Evolutionary conservation across 768 basidiomycete genomes (phyloP).

Genomic region (Rhizopogon roseolus): DNA sequence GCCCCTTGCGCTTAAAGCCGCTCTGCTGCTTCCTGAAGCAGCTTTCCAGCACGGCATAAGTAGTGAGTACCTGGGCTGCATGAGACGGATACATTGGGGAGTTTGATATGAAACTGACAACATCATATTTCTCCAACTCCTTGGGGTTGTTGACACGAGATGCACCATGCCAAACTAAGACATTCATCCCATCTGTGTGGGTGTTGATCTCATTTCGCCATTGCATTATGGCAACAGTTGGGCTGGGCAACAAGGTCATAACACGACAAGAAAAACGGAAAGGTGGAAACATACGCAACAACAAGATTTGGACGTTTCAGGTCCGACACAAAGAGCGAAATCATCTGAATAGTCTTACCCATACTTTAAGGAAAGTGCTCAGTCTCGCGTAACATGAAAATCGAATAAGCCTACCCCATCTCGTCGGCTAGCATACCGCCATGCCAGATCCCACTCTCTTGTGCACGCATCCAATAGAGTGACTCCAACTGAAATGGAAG

Average conservation of each 20-base stretch:
- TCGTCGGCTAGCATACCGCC: conserved; percentile 95
- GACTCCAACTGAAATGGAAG: conserved; percentile 96
- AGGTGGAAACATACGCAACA: conserved; percentile 63
- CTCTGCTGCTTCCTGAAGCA: conserved; percentile 89
- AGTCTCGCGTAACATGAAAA: conserved; percentile 8
- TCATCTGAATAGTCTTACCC: conserved; percentile 97
- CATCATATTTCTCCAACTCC: conserved; percentile 80
- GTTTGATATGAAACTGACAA: conserved; percentile 44
- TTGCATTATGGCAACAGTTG: conserved; percentile 58
- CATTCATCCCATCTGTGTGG: conserved; percentile 80
- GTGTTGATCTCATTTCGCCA: conserved; percentile 92
- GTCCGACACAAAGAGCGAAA: conserved; percentile 82
- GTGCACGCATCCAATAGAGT: conserved; percentile 92
- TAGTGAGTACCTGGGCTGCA: conserved; percentile 64
- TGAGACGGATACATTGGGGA: conserved; percentile 3
- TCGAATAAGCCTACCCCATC: conserved; percentile 65
- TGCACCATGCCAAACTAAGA: conserved; percentile 90
- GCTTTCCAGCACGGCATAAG: conserved; percentile 86
- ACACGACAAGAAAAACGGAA: neutral
- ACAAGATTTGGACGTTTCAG: conserved; percentile 81
- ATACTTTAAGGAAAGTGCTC: conserved; percentile 42
- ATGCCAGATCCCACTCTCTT: conserved; percentile 81
- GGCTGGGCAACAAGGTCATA: conserved; percentile 23
- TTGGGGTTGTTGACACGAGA: conserved; percentile 61
- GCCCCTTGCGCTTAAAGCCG: conserved; percentile 86